Conservation (phyloP, 768 basidiomycete species). For the Leccinum incarnatum region DNA sequence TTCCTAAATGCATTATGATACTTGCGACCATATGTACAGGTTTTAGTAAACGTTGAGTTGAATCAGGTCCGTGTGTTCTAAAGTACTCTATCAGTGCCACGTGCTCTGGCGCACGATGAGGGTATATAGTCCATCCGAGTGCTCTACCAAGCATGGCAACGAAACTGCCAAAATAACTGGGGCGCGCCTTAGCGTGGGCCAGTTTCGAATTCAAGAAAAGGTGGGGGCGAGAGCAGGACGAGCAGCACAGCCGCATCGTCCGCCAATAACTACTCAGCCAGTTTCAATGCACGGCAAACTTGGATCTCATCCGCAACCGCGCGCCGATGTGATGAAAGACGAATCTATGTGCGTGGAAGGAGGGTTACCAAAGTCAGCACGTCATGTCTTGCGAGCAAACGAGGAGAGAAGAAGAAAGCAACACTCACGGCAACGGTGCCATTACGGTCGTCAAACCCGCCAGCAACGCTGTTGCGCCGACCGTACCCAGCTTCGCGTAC, state of each 20-base stretch:
- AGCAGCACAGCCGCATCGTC: not conserved
- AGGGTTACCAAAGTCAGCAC: not conserved
- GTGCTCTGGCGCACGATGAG: not conserved
- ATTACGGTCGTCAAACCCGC: conserved; percentile 61
- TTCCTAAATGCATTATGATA: not conserved
- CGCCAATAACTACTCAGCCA: not conserved
- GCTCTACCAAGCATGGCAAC: not conserved
- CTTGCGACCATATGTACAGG: not conserved
- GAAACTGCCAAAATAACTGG: not conserved
- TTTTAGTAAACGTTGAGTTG: not conserved
- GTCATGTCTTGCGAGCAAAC: not conserved
- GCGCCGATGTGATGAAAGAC: conserved; percentile 48
- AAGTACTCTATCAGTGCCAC: not conserved
- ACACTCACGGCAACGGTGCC: conserved; percentile 58
- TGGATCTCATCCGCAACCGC: conserved; percentile 41
- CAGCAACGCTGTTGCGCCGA: conserved; percentile 70
- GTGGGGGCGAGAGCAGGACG: not conserved
- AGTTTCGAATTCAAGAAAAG: not conserved
- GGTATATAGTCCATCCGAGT: not conserved
- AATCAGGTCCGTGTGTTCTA: not conserved
- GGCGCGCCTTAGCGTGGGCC: not conserved
- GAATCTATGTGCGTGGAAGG: conserved; percentile 34
- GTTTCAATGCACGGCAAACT: conserved; percentile 35
- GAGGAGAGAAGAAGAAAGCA: not conserved
- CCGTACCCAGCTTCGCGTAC: conserved; percentile 57